Evolutionary conservation across 257 asterid species (phyloP), one percentile per base, ranked within the genome.

Genomic region (Haberlea rhodopensis): DNA sequence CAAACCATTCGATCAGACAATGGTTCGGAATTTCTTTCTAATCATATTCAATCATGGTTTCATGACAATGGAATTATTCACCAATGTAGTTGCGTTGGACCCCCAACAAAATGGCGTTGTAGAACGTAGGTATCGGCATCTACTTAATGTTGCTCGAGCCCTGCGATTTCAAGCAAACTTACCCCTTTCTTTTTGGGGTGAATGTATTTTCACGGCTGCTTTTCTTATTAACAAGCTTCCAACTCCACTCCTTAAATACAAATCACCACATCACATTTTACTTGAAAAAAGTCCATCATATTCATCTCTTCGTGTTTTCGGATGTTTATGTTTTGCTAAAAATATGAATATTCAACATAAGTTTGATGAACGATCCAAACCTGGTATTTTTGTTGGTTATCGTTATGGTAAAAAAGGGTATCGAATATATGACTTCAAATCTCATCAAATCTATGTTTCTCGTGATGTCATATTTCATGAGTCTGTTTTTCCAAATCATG

Each of bases 331-430:
- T 25, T 27, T 56, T 23, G 62, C 45, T 2, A 56, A 56, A 29
- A 56, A 56, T 56, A 56, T 54, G 25, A 54, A 22, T 8, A 54
- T 54, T 23, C 31, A 54, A 54, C 31, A 54, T 54, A 54, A 23
- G 23, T 23, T 54, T 54, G 59, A 54, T 23, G 59, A 54, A 6
- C 28, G 59, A 23, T 28, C n/a, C n/a, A n/a, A n/a, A n/a, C n/a
- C n/a, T n/a, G n/a, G n/a, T n/a, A n/a, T n/a, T n/a, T n/a, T n/a
- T n/a, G n/a, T n/a, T n/a, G n/a, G n/a, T n/a, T n/a, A n/a, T n/a
- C n/a, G 18, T 8, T 46, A 46, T 5, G 53, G 53, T 46, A 1
- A 46, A 46, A 46, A 46, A 19, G 3, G 53, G 3, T 8, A 46
- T 13, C 3, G 53, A n/a, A n/a, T 46, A 8, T 8, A 8, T 46